phyloP scores from a whole-genome alignment of 805 yeast genomes.

The Phaffomyces thermotolerans region DNA sequence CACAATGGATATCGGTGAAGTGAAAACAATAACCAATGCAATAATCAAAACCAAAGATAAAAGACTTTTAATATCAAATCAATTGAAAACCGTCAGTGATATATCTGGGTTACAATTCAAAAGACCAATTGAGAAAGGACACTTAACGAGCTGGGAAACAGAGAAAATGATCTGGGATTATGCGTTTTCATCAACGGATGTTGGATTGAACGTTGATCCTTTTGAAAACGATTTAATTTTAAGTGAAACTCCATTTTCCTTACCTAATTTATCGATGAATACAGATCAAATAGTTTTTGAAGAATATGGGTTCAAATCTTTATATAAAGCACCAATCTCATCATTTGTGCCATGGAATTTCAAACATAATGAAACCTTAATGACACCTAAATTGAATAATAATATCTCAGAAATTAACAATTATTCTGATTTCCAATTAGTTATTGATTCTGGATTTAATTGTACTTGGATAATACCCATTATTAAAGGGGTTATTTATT shows the following conservation, averaged over 20 bases:
- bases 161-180: constrained; percentile 90
- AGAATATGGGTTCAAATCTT: constrained; percentile 73
- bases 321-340: constrained; percentile 59
- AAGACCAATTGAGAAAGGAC: constrained; percentile 86
- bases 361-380: constrained; percentile 20
- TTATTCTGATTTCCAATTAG: constrained; percentile 59
- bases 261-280: constrained; percentile 74
- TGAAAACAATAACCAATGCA: constrained; percentile 59
- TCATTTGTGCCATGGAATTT: constrained; percentile 59
- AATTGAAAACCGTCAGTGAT: constrained; percentile 55
- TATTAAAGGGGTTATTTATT: constrained; percentile 65
- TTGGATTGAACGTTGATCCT: constrained; percentile 36
- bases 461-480: constrained; percentile 86
- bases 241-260: constrained; percentile 74
- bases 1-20: constrained; percentile 23
- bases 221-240: constrained; percentile 56
- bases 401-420: constrained; percentile 13
- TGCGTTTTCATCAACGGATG: constrained; percentile 27
- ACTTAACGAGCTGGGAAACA: constrained; percentile 83
- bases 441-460: constrained; percentile 83
- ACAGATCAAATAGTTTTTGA: constrained; percentile 92
- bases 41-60: constrained; percentile 73
- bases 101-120: constrained; percentile 65
- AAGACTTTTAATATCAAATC: constrained; percentile 64
- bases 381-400: constrained; percentile 19